Percentiles rank a stretch among this genome's conserved stretches.
Conservation (phyloP, 1,284 basidiomycete genomes). For the Trametes sp. region DNA sequence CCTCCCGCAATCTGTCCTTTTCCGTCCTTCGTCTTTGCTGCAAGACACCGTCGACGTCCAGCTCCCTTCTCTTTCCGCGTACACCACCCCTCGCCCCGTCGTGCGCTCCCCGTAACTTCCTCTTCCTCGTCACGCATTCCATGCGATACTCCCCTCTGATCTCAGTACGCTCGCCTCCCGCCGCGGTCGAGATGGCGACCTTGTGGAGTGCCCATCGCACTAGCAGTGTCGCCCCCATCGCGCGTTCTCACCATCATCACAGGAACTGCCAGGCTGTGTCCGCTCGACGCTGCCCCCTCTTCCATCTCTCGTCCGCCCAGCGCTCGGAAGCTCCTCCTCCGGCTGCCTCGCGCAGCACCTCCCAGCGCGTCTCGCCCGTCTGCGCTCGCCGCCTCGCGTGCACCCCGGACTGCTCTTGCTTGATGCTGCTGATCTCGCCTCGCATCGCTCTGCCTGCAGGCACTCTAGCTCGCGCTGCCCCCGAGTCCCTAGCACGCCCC, state of each 20-base stretch:
- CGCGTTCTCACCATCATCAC: constrained; percentile 22
- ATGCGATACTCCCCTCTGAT: not conserved
- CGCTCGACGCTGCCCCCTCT: constrained; percentile 13
- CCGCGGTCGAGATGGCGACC: constrained; percentile 23
- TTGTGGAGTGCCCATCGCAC: constrained; percentile 8
- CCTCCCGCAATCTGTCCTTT: constrained; percentile 11
- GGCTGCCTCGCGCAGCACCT: constrained; percentile 3
- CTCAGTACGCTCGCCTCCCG: not conserved
- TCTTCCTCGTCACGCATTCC: not conserved
- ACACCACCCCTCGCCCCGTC: not conserved
- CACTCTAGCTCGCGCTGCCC: constrained; percentile 1
- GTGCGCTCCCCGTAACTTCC: not conserved
- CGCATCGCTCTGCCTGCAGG: constrained; percentile 14
- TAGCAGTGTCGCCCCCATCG: not conserved
- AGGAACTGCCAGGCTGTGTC: constrained; percentile 27
- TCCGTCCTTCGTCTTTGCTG: not conserved
- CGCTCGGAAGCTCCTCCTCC: constrained; percentile 13
- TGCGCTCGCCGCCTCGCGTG: no score
- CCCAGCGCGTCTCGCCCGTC: not conserved
- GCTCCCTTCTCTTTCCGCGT: not conserved
- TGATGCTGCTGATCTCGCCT: not conserved
- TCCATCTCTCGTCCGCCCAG: constrained; percentile 1
- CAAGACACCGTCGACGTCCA: not conserved
- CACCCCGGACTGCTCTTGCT: constrained; percentile 3
- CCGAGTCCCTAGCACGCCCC: not conserved